Evolutionary conservation across 805 yeast genomes (phyloP), one percentile per base, ranked within the genome.

Genomic region (Metschnikowia santaceciliae): DNA sequence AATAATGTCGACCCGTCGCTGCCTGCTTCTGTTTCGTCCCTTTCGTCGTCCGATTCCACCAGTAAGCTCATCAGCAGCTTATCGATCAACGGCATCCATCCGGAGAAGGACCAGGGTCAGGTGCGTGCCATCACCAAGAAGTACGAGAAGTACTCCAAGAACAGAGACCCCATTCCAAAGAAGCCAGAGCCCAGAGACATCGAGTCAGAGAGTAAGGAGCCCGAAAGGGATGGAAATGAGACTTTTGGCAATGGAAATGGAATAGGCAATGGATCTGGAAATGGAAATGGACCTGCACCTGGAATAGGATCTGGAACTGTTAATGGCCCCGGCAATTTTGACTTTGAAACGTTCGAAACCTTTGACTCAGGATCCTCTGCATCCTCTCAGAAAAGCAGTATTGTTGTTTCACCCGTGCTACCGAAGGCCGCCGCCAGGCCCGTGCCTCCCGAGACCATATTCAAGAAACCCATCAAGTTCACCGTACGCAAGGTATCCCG

Each of bases 401-500:
- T 46, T 14, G 39, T 44, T 11, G 42, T 43, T 11, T 48, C 54
- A 7, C 54, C 54, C 14, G 48, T 48, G 26, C 51, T 48, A 51
- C 48, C 54, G 54, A 38, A 32, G 14, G 30, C 46, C 36, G 52
- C 49, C 17, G 39, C 57, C 19, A 52, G 39, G 17, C 39, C 34
- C 32, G 46, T 38, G 17, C 38, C 38, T 30, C 30, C 20, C n/a
- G 49, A 39, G 6, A 19, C 20, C 4, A 33, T 35, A 13, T 32
- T 46, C 32, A 54, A 48, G 22, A 58, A 58, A 36, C 61, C 61
- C 13, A 46, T 58, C 35, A 57, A 57, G 17, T 58, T 58, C 50
- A 58, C 61, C 3, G 61, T 58, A n/a, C 50, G 61, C 20, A 56
- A 57, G 36, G 59, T 57, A n/a, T 57, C 59, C 5, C 51, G 60